phyloP scores from a whole-genome alignment of 768 basidiomycete genomes.

The Calocera viscosa region DNA sequence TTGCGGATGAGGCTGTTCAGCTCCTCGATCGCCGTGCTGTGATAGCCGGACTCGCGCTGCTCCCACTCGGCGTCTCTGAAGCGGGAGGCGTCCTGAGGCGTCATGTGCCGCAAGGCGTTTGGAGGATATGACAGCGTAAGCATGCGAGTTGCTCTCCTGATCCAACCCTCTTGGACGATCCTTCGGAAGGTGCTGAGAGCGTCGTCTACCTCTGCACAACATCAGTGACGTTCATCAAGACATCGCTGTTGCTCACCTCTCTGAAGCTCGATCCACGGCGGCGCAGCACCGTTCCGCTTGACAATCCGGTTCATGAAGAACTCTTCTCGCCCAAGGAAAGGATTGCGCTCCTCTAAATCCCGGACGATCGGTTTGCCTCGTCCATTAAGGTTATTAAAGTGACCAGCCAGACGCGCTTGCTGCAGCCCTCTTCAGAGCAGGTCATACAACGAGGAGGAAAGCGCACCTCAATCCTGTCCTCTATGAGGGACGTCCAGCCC shows the following conservation, averaged over 20 bases:
- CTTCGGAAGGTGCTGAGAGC: slow-evolving; percentile 50
- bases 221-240: neutral
- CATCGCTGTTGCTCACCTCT: slow-evolving; percentile 31
- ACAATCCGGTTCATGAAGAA: slow-evolving; percentile 79
- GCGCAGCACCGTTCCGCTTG: slow-evolving; percentile 66
- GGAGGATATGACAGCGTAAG: slow-evolving; percentile 37
- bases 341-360: slow-evolving; percentile 41
- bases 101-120: slow-evolving; percentile 28
- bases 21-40: slow-evolving; percentile 54
- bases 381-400: slow-evolving; percentile 62
- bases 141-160: slow-evolving; percentile 57
- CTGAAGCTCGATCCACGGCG: slow-evolving; percentile 79
- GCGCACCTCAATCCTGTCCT: slow-evolving; percentile 65
- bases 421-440: slow-evolving; percentile 20
- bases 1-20: slow-evolving; percentile 63
- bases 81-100: slow-evolving; percentile 30
- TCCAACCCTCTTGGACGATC: slow-evolving; percentile 54
- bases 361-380: slow-evolving; percentile 41
- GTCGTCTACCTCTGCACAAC: slow-evolving; percentile 47
- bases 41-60: slow-evolving; percentile 50
- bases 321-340: slow-evolving; percentile 62
- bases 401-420: slow-evolving; percentile 54
- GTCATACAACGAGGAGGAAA: slow-evolving; percentile 9
- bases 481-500: slow-evolving; percentile 63
- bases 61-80: slow-evolving; percentile 59